These are phyloP conservation scores for Pyrenula aspistea DNA, from an alignment of 495 filamentous ascomycete genomes.

Conservation along the genomic window DNA sequence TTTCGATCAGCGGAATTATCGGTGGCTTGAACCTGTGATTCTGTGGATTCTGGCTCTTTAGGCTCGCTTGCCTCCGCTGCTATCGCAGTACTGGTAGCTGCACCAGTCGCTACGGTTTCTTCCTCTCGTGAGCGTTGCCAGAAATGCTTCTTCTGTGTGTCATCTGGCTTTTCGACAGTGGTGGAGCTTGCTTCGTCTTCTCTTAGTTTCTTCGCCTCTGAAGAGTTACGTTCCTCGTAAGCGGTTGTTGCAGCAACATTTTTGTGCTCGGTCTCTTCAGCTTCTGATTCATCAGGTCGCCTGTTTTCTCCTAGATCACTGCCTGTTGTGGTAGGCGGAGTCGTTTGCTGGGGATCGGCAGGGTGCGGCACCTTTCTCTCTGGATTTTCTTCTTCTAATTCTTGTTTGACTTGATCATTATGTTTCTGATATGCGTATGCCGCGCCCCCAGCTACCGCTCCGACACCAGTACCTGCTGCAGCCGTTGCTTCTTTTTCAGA, in stretches of 20 bases:
- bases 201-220: too few species aligned
- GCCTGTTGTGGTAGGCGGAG: not conserved
- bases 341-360: not conserved
- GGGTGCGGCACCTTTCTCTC: not conserved
- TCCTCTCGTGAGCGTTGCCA: not conserved
- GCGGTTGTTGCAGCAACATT: not conserved
- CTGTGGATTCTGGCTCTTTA: not conserved
- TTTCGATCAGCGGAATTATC: not conserved
- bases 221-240: too few species aligned
- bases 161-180: not conserved
- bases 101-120: not conserved
- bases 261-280: not conserved
- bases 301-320: not conserved
- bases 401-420: not conserved
- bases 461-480: not conserved
- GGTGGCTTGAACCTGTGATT: not conserved
- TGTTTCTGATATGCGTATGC: not conserved
- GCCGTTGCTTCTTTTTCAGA: not conserved
- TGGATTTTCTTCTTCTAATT: not conserved
- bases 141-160: not conserved
- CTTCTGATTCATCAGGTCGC: not conserved
- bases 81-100: not conserved
- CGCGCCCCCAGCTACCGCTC: not conserved
- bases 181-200: not conserved
- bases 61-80: not conserved